Conservation (phyloP, 1,284 basidiomycete genomes). For the Cutaneotrichosporon sp. region DNA sequence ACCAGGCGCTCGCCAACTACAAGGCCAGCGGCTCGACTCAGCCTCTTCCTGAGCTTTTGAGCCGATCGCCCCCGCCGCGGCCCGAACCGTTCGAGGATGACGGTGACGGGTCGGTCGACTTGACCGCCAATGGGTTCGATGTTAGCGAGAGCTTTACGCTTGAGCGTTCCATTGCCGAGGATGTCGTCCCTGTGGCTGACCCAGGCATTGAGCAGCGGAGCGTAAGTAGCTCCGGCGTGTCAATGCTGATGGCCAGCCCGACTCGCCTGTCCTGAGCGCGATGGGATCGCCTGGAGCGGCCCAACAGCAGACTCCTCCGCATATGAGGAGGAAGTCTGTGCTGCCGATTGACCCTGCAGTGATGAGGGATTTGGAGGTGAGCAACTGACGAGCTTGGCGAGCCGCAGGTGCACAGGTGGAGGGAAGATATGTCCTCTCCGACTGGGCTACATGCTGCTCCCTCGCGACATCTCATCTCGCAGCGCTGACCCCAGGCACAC, state of each 20-base stretch:
- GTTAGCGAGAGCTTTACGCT: slow-evolving; percentile 59
- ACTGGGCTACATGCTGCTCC: too few relatives aligned
- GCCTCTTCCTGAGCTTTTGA: slow-evolving; percentile 63
- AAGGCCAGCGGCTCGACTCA: slow-evolving; percentile 59
- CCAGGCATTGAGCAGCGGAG: slow-evolving; percentile 65
- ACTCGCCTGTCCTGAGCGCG: slow-evolving; percentile 2
- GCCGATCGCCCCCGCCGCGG: slow-evolving; percentile 61
- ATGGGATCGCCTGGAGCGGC: background rate
- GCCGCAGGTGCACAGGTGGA: too few relatives aligned
- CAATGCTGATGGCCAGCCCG: slow-evolving; percentile 2
- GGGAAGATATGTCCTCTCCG: too few relatives aligned
- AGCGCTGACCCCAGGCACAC: slow-evolving; percentile 19
- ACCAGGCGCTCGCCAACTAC: slow-evolving; percentile 66
- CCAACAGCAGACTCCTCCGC: slow-evolving; percentile 16
- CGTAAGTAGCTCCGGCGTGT: slow-evolving; percentile 24
- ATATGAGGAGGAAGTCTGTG: slow-evolving; percentile 37
- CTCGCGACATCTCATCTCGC: too few relatives aligned
- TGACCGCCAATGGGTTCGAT: slow-evolving; percentile 78
- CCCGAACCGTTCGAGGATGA: slow-evolving; percentile 72
- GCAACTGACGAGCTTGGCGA: slow-evolving; percentile 50
- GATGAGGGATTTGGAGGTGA: slow-evolving; percentile 78
- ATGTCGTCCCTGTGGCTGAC: slow-evolving; percentile 82
- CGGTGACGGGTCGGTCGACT: slow-evolving; percentile 79
- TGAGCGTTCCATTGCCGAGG: slow-evolving; percentile 70
- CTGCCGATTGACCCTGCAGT: slow-evolving; percentile 75